Percentiles rank a stretch among this genome's conserved stretches.
phyloP scores from a whole-genome alignment of 1,284 basidiomycete species.

The Irpex sp. region DNA sequence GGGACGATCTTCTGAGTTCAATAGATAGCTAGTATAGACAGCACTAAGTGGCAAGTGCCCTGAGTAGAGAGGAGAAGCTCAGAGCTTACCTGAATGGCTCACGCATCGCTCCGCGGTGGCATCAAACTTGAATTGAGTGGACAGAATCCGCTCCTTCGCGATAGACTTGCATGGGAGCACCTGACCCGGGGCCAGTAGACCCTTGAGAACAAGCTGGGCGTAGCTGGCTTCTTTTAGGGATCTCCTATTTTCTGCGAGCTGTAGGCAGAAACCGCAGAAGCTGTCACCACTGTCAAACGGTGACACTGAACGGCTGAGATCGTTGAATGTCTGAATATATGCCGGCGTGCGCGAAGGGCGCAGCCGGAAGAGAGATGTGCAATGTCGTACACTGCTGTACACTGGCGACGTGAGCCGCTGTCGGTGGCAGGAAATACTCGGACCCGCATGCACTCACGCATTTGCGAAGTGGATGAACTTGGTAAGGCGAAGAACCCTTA shows the following conservation, averaged over 20 bases:
- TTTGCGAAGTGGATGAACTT: neutral
- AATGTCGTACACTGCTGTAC: neutral
- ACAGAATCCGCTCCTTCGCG: too few relatives aligned
- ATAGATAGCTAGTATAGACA: neutral
- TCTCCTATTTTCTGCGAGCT: neutral
- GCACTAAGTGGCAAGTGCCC: neutral
- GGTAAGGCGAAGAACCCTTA: neutral
- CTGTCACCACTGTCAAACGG: neutral
- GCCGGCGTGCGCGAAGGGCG: too few relatives aligned
- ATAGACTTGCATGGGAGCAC: neutral
- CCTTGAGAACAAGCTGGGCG: neutral
- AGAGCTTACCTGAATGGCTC: too few relatives aligned
- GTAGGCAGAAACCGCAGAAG: neutral
- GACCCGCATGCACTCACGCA: neutral
- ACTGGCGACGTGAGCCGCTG: neutral
- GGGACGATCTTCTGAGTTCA: too few relatives aligned
- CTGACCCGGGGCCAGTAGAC: neutral
- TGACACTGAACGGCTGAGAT: neutral
- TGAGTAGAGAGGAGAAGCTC: too few relatives aligned
- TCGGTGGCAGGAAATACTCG: neutral
- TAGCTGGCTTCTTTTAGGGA: neutral
- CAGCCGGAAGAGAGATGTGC: neutral
- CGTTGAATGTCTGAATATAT: too few relatives aligned
- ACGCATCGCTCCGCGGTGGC: too few relatives aligned
- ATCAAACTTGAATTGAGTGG: neutral